These are phyloP conservation scores for Balamuthia mandrillaris DNA, from an alignment of 208 protist genomes.

Conservation along the genomic window DNA sequence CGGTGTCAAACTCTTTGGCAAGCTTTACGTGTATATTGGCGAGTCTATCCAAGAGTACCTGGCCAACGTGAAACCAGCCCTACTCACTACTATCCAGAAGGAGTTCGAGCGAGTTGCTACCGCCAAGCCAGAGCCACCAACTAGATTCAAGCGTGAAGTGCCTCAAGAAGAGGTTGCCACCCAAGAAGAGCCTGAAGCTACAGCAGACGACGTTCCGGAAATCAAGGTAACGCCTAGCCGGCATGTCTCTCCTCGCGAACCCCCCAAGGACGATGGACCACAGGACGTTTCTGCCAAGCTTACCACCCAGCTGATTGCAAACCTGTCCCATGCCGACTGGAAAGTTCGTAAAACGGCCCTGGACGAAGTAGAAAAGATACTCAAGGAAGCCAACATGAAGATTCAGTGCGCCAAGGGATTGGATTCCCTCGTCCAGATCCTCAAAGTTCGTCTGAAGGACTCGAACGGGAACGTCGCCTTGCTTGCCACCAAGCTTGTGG, in stretches of 20 bases:
- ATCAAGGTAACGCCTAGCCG: not conserved
- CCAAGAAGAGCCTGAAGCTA: not conserved
- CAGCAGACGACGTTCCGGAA: not conserved
- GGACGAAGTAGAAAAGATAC: conserved; percentile 15
- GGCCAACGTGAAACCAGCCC: conserved; percentile 42
- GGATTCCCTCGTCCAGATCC: not conserved
- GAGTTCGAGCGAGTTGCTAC: conserved; percentile 44
- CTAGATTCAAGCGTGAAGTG: conserved; percentile 4
- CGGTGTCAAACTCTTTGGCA: conserved; percentile 19
- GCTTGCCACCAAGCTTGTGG: conserved; percentile 33
- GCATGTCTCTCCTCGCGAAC: not conserved
- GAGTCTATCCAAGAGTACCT: not conserved
- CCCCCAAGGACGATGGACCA: not conserved
- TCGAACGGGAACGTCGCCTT: conserved; percentile 53
- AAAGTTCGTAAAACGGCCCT: conserved; percentile 42
- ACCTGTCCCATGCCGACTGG: conserved; percentile 47
- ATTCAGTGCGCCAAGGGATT: conserved; percentile 23
- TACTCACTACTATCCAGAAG: conserved; percentile 42
- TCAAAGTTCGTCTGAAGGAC: conserved; percentile 43
- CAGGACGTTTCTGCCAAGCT: not conserved
- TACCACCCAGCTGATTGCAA: not conserved
- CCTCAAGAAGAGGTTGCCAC: not conserved
- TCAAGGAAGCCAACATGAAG: conserved; percentile 22
- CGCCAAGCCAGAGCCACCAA: conserved; percentile 19
- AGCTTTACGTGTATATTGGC: conserved; percentile 41